A percentile compares a stretch with the other conserved stretches of the same genome.
phyloP scores from a whole-genome alignment of 352 stramenopile species.

The Pelagophyceae sp. region DNA sequence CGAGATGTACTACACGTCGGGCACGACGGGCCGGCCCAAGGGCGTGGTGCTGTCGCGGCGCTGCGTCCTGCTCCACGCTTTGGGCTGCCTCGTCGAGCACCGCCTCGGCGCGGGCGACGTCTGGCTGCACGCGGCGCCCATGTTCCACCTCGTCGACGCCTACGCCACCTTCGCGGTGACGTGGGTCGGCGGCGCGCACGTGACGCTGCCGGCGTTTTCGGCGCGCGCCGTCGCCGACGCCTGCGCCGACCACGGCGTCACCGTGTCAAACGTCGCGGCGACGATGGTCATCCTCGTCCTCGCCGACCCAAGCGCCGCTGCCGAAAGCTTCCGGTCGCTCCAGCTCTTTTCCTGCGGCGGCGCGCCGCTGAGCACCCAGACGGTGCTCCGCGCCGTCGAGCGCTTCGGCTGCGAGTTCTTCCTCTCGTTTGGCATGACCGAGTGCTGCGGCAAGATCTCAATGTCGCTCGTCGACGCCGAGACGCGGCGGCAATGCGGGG shows the following conservation, averaged over 20 bases:
- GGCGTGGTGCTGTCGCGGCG: neutral
- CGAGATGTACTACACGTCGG: slow-evolving; percentile 20
- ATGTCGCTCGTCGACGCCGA: neutral
- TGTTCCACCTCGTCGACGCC: slow-evolving; percentile 20
- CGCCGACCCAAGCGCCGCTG: neutral
- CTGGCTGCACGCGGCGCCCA: slow-evolving; percentile 14
- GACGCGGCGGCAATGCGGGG: neutral
- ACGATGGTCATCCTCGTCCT: slow-evolving; percentile 10
- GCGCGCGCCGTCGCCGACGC: neutral
- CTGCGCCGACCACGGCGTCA: neutral
- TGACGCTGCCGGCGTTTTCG: neutral
- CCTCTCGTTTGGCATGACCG: slow-evolving; percentile 18
- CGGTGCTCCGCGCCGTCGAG: neutral
- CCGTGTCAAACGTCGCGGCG: slow-evolving; percentile 2
- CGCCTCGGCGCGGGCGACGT: neutral
- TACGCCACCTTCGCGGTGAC: slow-evolving; percentile 17
- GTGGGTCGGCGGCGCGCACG: neutral
- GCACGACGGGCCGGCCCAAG: slow-evolving; percentile 7
- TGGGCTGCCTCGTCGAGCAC: slow-evolving; percentile 16
- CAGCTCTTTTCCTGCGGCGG: slow-evolving; percentile 15
- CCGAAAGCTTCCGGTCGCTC: no score
- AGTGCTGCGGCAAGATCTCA: slow-evolving; percentile 20
- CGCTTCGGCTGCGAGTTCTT: slow-evolving; percentile 18
- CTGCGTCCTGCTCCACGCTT: slow-evolving; percentile 4
- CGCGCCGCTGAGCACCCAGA: neutral